Conservation (phyloP, 805 yeast species). For the Candida adriatica region DNA sequence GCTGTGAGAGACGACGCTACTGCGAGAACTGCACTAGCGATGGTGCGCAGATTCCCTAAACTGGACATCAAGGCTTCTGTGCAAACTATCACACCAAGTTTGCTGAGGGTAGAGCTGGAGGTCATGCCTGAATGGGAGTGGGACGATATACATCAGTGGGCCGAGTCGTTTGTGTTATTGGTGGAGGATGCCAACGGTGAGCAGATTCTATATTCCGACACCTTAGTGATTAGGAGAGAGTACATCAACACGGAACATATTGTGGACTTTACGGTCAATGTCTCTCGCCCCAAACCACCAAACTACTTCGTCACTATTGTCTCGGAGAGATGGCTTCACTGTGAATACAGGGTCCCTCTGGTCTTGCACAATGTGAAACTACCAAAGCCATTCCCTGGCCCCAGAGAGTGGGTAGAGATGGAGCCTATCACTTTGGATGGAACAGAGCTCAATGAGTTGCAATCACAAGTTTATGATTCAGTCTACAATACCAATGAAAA, state of each 20-base stretch:
- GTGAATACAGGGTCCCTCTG: slow-evolving; percentile 57
- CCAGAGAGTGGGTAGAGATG: slow-evolving; percentile 48
- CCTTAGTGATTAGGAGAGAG: slow-evolving; percentile 42
- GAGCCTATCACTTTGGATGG: slow-evolving; percentile 45
- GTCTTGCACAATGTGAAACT: slow-evolving; percentile 41
- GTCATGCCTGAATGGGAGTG: slow-evolving; percentile 72
- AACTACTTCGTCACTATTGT: slow-evolving; percentile 63
- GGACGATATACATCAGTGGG: slow-evolving; percentile 61
- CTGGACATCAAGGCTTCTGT: slow-evolving; percentile 49
- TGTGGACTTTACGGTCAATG: slow-evolving; percentile 59
- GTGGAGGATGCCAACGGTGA: slow-evolving; percentile 87
- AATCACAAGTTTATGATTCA: slow-evolving; percentile 61
- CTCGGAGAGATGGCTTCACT: slow-evolving; percentile 83
- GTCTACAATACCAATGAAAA: slow-evolving; percentile 53
- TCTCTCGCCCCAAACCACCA: slow-evolving; percentile 54
- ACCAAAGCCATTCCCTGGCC: slow-evolving; percentile 61
- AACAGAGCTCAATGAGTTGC: slow-evolving; percentile 58
- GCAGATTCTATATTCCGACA: slow-evolving; percentile 51
- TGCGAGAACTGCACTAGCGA: slow-evolving; percentile 52
- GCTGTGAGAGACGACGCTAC: slow-evolving; percentile 66
- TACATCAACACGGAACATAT: slow-evolving; percentile 47
- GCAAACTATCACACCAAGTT: slow-evolving; percentile 72
- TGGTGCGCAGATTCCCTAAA: slow-evolving; percentile 69
- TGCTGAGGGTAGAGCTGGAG: slow-evolving; percentile 60
- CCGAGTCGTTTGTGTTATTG: slow-evolving; percentile 60